Evolutionary conservation across 306 rosid species (phyloP).

Genomic region (Rosa persica): DNA sequence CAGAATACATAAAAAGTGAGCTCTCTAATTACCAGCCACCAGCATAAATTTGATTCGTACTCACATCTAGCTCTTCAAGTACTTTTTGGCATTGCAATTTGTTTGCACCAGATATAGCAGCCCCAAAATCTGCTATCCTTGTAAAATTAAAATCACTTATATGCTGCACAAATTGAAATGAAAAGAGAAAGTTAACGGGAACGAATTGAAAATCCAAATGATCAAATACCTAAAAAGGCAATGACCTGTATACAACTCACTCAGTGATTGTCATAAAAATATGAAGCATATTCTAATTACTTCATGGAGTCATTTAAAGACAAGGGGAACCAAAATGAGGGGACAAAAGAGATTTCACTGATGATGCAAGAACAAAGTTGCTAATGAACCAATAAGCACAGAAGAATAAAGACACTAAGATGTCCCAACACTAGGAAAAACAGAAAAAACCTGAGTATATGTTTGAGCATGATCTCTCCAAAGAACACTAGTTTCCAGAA

Average conservation of each 20-base stretch:
- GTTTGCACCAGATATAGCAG: constrained; percentile 88
- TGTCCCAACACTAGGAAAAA: background rate
- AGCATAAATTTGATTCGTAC: constrained; percentile 30
- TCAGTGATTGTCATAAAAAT: background rate
- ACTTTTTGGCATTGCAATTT: constrained; percentile 83
- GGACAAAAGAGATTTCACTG: background rate
- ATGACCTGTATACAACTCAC: background rate
- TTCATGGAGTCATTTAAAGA: background rate
- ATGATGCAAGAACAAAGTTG: background rate
- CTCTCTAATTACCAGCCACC: constrained; percentile 25
- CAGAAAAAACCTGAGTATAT: constrained; percentile 61
- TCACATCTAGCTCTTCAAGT: constrained; percentile 89
- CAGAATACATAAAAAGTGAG: constrained; percentile 14
- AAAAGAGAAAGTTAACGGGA: background rate
- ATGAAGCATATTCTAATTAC: background rate
- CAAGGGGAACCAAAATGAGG: background rate
- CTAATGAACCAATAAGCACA: background rate
- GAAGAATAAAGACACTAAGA: background rate
- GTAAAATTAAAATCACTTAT: constrained; percentile 71
- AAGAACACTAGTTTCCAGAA: constrained; percentile 71
- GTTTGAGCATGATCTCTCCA: constrained; percentile 92
- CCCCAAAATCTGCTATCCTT: constrained; percentile 89
- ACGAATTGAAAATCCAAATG: background rate
- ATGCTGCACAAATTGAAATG: constrained; percentile 51
- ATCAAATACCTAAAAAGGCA: background rate